These are phyloP conservation scores for Myriosclerotinia curreyana DNA, from an alignment of 2,329 filamentous ascomycete species.

Conservation along the genomic window DNA sequence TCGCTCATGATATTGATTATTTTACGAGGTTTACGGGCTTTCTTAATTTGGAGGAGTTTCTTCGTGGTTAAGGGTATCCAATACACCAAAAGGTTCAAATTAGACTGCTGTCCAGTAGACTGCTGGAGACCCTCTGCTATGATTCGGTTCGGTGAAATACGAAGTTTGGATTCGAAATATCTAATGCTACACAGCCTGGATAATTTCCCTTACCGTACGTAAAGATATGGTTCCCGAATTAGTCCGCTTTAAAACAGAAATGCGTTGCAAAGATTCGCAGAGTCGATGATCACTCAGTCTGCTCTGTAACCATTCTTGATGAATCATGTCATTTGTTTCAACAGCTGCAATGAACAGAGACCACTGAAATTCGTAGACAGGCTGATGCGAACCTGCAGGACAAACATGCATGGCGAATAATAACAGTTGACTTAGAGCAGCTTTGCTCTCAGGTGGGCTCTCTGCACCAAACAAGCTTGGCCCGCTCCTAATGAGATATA, in stretches of 20 bases:
- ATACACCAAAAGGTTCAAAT: too few species aligned
- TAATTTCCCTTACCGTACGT: neutral
- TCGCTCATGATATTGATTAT: neutral
- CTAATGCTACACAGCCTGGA: neutral
- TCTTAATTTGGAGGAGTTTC: too few species aligned
- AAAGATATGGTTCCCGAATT: neutral
- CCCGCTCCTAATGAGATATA: constrained; percentile 16
- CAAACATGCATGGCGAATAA: constrained; percentile 18
- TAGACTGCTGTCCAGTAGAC: too few species aligned
- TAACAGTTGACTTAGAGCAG: constrained; percentile 15
- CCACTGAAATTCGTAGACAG: constrained; percentile 27
- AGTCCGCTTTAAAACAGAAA: constrained; percentile 3
- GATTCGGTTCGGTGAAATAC: too few species aligned
- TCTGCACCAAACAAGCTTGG: constrained; percentile 13
- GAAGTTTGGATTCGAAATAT: neutral
- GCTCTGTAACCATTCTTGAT: constrained; percentile 25
- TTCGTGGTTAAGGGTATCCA: too few species aligned
- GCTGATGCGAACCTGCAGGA: constrained; percentile 14
- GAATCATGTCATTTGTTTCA: constrained; percentile 26
- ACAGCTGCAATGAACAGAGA: constrained; percentile 26
- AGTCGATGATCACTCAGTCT: constrained; percentile 4
- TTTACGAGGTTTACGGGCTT: neutral
- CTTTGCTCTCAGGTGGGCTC: neutral
- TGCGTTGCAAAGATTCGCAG: neutral
- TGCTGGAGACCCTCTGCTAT: too few species aligned